These are phyloP conservation scores for Quercus gilva DNA, from an alignment of 306 rosid species.

Conservation along the genomic window DNA sequence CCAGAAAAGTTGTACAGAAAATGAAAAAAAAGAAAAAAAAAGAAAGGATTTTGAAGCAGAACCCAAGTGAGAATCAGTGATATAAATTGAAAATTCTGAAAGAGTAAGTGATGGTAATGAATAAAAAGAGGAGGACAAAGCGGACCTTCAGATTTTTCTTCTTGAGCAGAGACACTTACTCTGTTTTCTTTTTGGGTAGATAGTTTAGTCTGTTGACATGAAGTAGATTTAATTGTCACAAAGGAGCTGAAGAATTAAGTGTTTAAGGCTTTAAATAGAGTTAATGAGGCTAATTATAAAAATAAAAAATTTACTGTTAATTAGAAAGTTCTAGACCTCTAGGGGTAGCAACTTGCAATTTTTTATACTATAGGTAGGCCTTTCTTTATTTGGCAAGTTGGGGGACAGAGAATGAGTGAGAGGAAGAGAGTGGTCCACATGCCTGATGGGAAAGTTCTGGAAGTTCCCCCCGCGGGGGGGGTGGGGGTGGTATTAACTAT, in stretches of 20 bases:
- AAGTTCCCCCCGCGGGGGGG: slow-evolving; percentile 31
- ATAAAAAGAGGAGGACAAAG: not conserved
- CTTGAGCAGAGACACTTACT: not conserved
- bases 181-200: slow-evolving; percentile 30
- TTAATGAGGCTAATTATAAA: not conserved
- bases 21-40: not conserved
- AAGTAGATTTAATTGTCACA: not conserved
- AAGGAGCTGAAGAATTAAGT: not conserved
- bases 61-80: not conserved
- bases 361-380: not conserved
- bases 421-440: not conserved
- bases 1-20: not conserved
- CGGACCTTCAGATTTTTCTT: not conserved
- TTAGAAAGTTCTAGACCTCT: slow-evolving; percentile 49
- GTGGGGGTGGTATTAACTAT: too few relatives aligned
- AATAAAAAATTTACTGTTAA: not conserved
- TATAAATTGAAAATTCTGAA: not conserved
- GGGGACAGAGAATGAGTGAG: not conserved
- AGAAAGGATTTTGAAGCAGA: not conserved
- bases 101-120: not conserved
- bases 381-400: slow-evolving; percentile 27
- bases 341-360: slow-evolving; percentile 3
- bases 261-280: slow-evolving; percentile 13
- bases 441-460: slow-evolving; percentile 47
- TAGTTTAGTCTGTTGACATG: slow-evolving; percentile 38